Evolutionary conservation across 768 basidiomycete genomes (phyloP), one percentile per base, ranked within the genome.

Genomic region (Mycena crocata): DNA sequence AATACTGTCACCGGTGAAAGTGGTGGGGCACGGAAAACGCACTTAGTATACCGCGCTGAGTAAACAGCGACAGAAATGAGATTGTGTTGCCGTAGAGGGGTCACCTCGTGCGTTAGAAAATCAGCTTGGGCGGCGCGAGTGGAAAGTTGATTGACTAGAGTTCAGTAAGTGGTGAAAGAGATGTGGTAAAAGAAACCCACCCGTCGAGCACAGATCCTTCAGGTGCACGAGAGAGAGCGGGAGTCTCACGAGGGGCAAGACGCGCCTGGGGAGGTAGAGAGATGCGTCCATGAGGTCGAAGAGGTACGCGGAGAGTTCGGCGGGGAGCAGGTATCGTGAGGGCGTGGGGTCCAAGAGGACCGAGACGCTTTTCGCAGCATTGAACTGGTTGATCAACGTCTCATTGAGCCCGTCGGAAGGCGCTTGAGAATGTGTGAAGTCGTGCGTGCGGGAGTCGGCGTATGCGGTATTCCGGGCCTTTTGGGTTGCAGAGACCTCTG

Each of bases 11-110:
- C 17, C 7, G 5, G n/a, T n/a, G n/a, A n/a, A n/a, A n/a, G n/a
- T n/a, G n/a, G n/a, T n/a, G n/a, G n/a, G n/a, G n/a, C n/a, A n/a
- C n/a, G n/a, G n/a, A n/a, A n/a, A n/a, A n/a, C 66, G 46, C 67
- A 93, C 92, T 86, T 87, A 63, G 93, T 93, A 71, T 95, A 95
- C 54, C 85, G 82, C 5, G 82, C 82, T 40, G 89, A 86, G 68
- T 83, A 86, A 4, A 77, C 70, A 17, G 79, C 74, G 2, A 83
- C 81, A 21, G 81, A 73, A 21, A 75, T 62, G 50, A 80, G 76
- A 32, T 77, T 69, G 40, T 78, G 79, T 59, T 78, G 75, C 42
- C 81, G 75, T 37, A 86, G 79, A 2, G 79, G 74, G 14, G 80
- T 73, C 13, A 84, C 80, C 66, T 86, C 81, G 28, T 78, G 75